These are phyloP conservation scores for Pseudogymnoascus sp. DNA, from an alignment of 2,329 filamentous ascomycete species.

Conservation along the genomic window DNA sequence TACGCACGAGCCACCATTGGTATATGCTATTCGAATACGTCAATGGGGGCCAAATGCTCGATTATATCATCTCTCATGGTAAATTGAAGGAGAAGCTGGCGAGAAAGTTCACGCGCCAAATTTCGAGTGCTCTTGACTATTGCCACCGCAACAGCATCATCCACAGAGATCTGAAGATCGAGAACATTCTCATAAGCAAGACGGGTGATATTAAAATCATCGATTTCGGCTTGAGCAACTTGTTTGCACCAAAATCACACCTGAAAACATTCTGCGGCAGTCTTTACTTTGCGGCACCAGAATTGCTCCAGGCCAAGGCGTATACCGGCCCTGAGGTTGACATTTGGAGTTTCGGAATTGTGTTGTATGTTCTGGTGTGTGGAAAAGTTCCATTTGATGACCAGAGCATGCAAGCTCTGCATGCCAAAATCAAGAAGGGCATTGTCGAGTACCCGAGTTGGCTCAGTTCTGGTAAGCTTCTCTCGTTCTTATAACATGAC, in stretches of 20 bases:
- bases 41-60: constrained; percentile 97
- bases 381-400: constrained; percentile 98
- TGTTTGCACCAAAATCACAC: constrained; percentile 77
- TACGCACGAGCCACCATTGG: constrained; percentile 96
- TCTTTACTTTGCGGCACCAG: constrained; percentile 93
- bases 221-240: constrained; percentile 93
- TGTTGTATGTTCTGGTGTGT: constrained; percentile 92
- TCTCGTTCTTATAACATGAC: constrained; percentile 10
- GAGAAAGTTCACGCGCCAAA: constrained; percentile 93
- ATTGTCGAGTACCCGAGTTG: constrained; percentile 92
- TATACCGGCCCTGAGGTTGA: constrained; percentile 97
- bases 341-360: constrained; percentile 97
- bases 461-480: constrained; percentile 64
- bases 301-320: constrained; percentile 84
- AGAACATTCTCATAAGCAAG: constrained; percentile 98
- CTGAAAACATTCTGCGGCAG: constrained; percentile 97
- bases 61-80: constrained; percentile 98
- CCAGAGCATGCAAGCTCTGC: constrained; percentile 96
- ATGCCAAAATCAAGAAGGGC: constrained; percentile 98
- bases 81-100: constrained; percentile 97
- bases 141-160: constrained; percentile 98
- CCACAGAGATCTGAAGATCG: constrained; percentile 94
- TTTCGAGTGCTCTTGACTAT: constrained; percentile 92
- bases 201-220: constrained; percentile 99
- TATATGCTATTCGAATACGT: constrained; percentile 99